Evolutionary conservation across 768 basidiomycete species (phyloP).

Genomic region (Omphalotus guepiniiformis): DNA sequence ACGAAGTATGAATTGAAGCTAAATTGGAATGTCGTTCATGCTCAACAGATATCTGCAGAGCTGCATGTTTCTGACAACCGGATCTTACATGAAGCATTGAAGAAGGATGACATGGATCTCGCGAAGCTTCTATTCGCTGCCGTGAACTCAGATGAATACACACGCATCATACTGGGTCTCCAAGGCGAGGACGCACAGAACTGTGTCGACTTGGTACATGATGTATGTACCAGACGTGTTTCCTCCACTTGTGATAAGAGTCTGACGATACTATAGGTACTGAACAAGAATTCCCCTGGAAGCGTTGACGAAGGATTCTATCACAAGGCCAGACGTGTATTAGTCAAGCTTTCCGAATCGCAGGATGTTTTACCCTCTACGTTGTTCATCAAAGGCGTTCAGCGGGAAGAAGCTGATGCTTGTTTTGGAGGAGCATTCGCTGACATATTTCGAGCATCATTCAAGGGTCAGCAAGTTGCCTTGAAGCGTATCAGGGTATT

Average conservation of each 20-base stretch:
- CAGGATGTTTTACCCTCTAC: constrained; percentile 12
- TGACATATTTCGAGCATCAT: constrained; percentile 16
- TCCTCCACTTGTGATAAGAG: not conserved
- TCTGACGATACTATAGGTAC: constrained; percentile 6
- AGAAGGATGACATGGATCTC: constrained; percentile 16
- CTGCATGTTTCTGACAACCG: constrained; percentile 14
- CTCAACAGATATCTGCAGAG: constrained; percentile 8
- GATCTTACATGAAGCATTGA: constrained; percentile 13
- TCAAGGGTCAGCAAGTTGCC: constrained; percentile 9
- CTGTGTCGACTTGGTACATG: constrained; percentile 18
- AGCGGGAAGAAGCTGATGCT: constrained; percentile 3
- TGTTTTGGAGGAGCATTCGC: constrained; percentile 17
- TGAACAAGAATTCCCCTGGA: constrained; percentile 14
- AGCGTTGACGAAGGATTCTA: constrained; percentile 11
- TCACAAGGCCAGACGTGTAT: constrained; percentile 10
- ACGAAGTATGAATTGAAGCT: no score
- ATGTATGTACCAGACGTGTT: constrained; percentile 8
- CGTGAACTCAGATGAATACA: constrained; percentile 7
- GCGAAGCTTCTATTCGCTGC: constrained; percentile 9
- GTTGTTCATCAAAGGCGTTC: constrained; percentile 14
- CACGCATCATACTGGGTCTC: constrained; percentile 13
- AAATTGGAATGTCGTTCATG: not conserved
- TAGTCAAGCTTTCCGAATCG: constrained; percentile 13
- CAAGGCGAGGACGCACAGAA: constrained; percentile 16
- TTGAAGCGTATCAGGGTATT: constrained; percentile 11